These are phyloP conservation scores for Paraphaeosphaeria sporulosa DNA, from an alignment of 2,329 filamentous ascomycete genomes.

Conservation along the genomic window DNA sequence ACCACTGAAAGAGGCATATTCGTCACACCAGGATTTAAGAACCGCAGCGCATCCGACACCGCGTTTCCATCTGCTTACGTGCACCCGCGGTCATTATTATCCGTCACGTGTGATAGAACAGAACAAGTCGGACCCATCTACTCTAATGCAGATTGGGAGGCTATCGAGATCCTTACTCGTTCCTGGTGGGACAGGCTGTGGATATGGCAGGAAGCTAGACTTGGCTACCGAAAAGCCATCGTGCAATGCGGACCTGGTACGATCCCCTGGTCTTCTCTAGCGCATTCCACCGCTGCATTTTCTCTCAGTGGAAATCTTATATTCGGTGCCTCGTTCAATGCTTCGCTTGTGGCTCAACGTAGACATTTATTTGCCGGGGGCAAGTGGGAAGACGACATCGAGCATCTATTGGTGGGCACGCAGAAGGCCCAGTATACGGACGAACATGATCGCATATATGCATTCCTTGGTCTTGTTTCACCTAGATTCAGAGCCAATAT, in stretches of 20 bases:
- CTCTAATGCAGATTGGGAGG: neutral
- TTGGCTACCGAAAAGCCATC: neutral
- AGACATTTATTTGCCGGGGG: too few species aligned
- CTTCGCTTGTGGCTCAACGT: too few species aligned
- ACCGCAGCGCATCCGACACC: neutral
- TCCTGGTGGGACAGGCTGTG: constrained; percentile 6
- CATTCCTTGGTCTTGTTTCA: neutral
- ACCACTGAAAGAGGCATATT: neutral
- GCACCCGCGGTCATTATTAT: neutral
- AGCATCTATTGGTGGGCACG: neutral
- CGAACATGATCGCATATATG: neutral
- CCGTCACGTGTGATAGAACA: neutral
- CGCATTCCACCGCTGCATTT: too few species aligned
- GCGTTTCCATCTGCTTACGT: neutral
- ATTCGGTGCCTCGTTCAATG: too few species aligned
- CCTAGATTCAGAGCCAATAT: constrained; percentile 1
- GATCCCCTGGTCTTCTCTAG: neutral
- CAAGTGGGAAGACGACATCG: too few species aligned
- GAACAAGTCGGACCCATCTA: neutral
- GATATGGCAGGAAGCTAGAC: neutral
- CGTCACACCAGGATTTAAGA: neutral
- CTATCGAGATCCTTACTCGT: neutral
- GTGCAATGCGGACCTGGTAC: neutral
- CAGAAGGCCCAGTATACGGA: neutral
- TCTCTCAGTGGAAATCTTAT: too few species aligned